Evolutionary conservation across 495 filamentous ascomycete species (phyloP), one percentile per base, ranked within the genome.

Genomic region (Penicillium subrubescens): DNA sequence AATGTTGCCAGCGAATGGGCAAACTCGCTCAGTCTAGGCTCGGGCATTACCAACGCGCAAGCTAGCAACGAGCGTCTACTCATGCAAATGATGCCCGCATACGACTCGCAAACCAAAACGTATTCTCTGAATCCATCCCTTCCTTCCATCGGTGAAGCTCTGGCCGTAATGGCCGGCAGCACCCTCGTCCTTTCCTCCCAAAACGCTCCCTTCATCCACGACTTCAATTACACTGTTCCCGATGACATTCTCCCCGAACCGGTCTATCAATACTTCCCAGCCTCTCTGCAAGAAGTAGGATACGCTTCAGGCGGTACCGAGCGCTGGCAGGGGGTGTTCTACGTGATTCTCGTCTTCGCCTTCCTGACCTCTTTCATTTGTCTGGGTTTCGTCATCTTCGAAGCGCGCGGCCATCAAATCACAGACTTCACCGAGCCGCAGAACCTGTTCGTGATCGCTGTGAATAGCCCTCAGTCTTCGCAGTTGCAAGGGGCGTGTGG

Each of bases 361-460:
- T 90, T 91, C 73, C 59, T 85, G 56, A 85, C 87, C 52, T 91
- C 89, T 70, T 67, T 85, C 43, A 75, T 86, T 33, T 87, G 86
- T 56, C 76, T 92, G n/a, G 64, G 76, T 6, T 89, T 88, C 71
- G 77, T 89, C 65, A 51, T 85, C 57, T 66, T 79, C 39, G 74
- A 80, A 27, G 70, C 82, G 23, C 73, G 78, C 59, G 77, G 80
- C 1, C 82, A 83, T 19, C 87, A 89, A 46, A 79, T 92, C 17
- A 90, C 87, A 12, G 91, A 93, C 71, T 92, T 89, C 75, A 90
- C 88, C 15, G 90, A 94, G 63, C 89, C 90, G 2, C 83, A 84
- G 55, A 92, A 92, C 64, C 73, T 92, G 0, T 93, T 93, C 70
- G 74, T 87, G 1, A 73, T 93, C 1, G 85, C 89, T 2, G 73